Conservation (phyloP, 2,329 filamentous ascomycete species). For the Colletotrichum cordylinicola region DNA sequence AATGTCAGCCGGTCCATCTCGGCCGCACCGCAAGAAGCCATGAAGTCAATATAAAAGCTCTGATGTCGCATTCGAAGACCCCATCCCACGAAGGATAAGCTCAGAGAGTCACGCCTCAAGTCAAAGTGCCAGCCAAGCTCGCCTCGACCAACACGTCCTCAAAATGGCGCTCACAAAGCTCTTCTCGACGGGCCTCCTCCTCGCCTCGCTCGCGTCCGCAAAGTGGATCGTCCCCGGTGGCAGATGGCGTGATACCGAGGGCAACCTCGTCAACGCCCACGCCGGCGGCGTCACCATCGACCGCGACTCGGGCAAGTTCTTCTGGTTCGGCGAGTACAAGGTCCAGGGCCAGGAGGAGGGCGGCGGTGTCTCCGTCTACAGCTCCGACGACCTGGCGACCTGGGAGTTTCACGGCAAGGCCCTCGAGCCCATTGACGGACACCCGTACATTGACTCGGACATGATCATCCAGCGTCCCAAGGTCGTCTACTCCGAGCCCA, state of each 20-base stretch:
- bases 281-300: slow-evolving; percentile 62
- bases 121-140: background rate
- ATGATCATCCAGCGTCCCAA: slow-evolving; percentile 69
- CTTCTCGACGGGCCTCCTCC: slow-evolving; percentile 6
- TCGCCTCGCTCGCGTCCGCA: slow-evolving; percentile 31
- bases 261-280: slow-evolving; percentile 66
- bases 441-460: slow-evolving; percentile 58
- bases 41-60: slow-evolving; percentile 1
- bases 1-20: slow-evolving; percentile 9
- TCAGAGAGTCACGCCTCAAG: background rate
- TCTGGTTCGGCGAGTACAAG: slow-evolving; percentile 69
- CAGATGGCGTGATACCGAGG: slow-evolving; percentile 65
- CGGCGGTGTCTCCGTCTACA: slow-evolving; percentile 65
- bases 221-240: slow-evolving; percentile 68
- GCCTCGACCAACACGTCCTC: background rate
- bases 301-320: slow-evolving; percentile 58
- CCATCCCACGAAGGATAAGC: background rate
- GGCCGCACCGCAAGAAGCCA: background rate
- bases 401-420: slow-evolving; percentile 65
- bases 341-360: slow-evolving; percentile 62
- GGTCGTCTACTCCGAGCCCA: slow-evolving; percentile 61
- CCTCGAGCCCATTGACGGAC: slow-evolving; percentile 59
- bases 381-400: slow-evolving; percentile 64
- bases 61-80: background rate
- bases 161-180: slow-evolving; percentile 20